Conservation (phyloP, 2,329 filamentous ascomycete species). For the Ceratocystis alfenasii region DNA sequence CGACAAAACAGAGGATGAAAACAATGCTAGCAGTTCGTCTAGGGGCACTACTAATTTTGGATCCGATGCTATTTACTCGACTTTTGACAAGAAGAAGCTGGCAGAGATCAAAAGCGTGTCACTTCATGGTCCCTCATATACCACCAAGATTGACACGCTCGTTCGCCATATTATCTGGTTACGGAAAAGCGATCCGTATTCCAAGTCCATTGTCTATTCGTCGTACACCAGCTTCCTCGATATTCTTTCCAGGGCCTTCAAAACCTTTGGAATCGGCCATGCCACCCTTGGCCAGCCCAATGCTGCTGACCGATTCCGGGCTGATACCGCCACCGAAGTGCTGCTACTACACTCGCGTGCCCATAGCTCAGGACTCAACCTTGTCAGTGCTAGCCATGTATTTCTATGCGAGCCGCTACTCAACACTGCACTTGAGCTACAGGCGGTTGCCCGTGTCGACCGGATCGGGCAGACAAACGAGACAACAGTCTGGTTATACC, state of each 20-base stretch:
- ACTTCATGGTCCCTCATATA: constrained; percentile 60
- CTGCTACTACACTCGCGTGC: constrained; percentile 83
- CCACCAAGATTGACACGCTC: constrained; percentile 80
- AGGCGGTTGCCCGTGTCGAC: constrained; percentile 89
- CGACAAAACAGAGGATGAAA: background rate
- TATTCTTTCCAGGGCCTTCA: constrained; percentile 59
- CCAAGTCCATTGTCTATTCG: constrained; percentile 89
- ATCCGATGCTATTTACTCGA: constrained; percentile 50
- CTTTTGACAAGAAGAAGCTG: constrained; percentile 59
- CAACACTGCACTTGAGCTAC: constrained; percentile 85
- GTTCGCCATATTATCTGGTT: constrained; percentile 77
- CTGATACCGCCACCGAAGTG: constrained; percentile 61
- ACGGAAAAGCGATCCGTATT: constrained; percentile 67
- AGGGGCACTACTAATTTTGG: background rate
- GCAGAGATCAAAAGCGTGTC: constrained; percentile 73
- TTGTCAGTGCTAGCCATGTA: constrained; percentile 86
- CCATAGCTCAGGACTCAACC: constrained; percentile 76
- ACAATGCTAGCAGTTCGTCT: background rate
- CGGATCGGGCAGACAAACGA: constrained; percentile 79
- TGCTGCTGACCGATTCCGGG: constrained; percentile 65
- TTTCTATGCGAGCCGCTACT: constrained; percentile 90
- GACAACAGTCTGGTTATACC: constrained; percentile 91
- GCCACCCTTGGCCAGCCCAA: constrained; percentile 55
- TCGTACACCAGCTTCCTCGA: constrained; percentile 61
- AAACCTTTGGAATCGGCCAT: constrained; percentile 58